Evolutionary conservation across 1,139 yeast species (phyloP).

Genomic region (Blastobotrys indianensis): DNA sequence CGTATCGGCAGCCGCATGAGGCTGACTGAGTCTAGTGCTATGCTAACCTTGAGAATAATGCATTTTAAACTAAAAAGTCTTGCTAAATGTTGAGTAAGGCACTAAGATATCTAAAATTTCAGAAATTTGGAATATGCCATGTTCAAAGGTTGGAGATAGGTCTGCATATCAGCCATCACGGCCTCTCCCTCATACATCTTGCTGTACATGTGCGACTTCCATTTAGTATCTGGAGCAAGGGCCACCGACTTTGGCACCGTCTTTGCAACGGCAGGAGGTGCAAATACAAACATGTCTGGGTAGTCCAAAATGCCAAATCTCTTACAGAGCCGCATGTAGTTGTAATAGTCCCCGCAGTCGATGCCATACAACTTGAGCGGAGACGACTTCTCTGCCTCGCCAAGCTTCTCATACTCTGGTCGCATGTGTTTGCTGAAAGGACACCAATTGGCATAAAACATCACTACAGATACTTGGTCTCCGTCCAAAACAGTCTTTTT

Average conservation of each 20-base stretch:
- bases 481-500: constrained; percentile 58
- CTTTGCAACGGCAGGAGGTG: neutral
- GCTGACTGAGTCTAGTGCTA: no score
- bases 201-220: neutral
- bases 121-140: no score
- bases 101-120: no score
- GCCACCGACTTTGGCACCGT: neutral
- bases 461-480: constrained; percentile 77
- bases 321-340: constrained; percentile 1
- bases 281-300: constrained; percentile 4
- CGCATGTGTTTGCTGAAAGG: constrained; percentile 69
- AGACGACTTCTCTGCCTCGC: constrained; percentile 48
- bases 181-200: no score
- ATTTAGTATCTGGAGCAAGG: neutral
- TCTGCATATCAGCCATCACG: no score
- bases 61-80: no score
- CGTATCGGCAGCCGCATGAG: no score
- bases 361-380: constrained; percentile 75
- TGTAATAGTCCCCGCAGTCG: constrained; percentile 58
- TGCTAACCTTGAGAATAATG: no score
- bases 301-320: constrained; percentile 1
- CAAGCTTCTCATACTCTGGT: constrained; percentile 61
- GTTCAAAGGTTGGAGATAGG: no score
- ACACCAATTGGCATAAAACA: constrained; percentile 98
- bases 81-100: no score